Evolutionary conservation across 139 green algal species (phyloP), one percentile per base, ranked within the genome.

Genomic region (Auxenochlorella pyrenoidosa): DNA sequence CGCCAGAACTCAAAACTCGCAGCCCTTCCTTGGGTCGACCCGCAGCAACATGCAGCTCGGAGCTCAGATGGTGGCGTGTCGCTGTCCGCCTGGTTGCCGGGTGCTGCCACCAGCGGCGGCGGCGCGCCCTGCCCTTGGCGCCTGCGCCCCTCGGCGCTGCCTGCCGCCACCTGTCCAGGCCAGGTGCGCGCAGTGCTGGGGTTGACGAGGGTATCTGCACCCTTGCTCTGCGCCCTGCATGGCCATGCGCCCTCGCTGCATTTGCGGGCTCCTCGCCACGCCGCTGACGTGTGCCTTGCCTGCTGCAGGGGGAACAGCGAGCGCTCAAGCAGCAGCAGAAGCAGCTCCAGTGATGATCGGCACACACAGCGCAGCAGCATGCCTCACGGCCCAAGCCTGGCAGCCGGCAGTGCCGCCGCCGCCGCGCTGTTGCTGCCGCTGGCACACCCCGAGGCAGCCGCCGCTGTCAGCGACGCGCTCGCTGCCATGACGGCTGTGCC

Each of bases 341-440:
- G 66, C 66, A 38, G 30, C 3, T 12, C 4, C 24, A 71, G 63
- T 2, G 22, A 36, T 68, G 51, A 65, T 32, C 72, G 3, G 73
- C 41, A 5, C 34, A 18, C 73, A 38, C 44, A 0, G 8, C 12
- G 38, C 43, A 65, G 30, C 79, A 34, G n/a, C 36, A 73, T 21
- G 19, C 24, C 18, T 18, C 15, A 51, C 77, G 30, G 22, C 38
- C 13, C 19, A 40, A 60, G 59, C 38, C 24, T 26, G 13, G 47
- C 21, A 32, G 51, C n/a, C n/a, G 34, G 30, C 19, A n/a, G 30
- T 16, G 77, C 51, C 34, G 51, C 77, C 3, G 79, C 34, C 59
- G 28, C 79, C 18, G 59, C 36, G 51, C 36, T 84, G 79, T 59
- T 84, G 38, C 79, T 84, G 59, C 83, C 83, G 75, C 75, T 87